phyloP scores from a whole-genome alignment of 108 stramenopile genomes.

The Fistulifera pelliculosa region DNA sequence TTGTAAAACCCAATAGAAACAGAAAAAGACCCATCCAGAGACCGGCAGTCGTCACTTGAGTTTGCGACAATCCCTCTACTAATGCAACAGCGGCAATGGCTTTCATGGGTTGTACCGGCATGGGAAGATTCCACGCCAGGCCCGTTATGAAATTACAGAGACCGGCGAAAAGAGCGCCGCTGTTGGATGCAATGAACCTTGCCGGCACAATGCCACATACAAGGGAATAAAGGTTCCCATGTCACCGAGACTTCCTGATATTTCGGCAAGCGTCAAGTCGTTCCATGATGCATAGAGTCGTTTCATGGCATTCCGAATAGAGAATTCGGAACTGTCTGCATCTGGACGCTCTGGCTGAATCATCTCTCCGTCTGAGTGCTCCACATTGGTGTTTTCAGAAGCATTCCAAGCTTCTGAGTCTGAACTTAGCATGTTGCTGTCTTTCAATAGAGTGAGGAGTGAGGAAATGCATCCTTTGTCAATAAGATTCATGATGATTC shows the following conservation, averaged over 20 bases:
- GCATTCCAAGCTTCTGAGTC: too few species aligned
- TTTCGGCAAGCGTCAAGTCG: slow-evolving; percentile 23
- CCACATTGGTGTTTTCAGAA: too few species aligned
- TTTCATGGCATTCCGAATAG: too few species aligned
- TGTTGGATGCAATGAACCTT: slow-evolving; percentile 46
- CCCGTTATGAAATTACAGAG: slow-evolving; percentile 57
- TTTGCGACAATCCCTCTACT: slow-evolving; percentile 12
- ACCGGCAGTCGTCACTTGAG: slow-evolving; percentile 61
- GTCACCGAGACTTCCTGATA: slow-evolving; percentile 72
- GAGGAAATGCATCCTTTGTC: too few species aligned
- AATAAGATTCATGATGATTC: too few species aligned
- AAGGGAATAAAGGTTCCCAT: slow-evolving; percentile 78
- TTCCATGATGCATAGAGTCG: too few species aligned
- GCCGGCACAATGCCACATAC: slow-evolving; percentile 52
- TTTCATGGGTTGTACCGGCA: slow-evolving; percentile 89
- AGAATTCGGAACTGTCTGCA: too few species aligned
- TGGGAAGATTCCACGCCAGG: slow-evolving; percentile 65
- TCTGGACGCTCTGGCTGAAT: too few species aligned
- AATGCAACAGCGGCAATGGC: slow-evolving; percentile 72
- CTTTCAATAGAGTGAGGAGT: too few species aligned
- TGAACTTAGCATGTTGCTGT: too few species aligned
- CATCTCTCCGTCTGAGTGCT: too few species aligned
- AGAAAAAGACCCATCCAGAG: slow-evolving; percentile 54
- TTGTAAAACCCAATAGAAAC: slow-evolving; percentile 44
- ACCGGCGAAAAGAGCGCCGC: slow-evolving; percentile 71